phyloP scores from a whole-genome alignment of 2,329 filamentous ascomycete genomes.

The Thielaviopsis ethacetica region DNA sequence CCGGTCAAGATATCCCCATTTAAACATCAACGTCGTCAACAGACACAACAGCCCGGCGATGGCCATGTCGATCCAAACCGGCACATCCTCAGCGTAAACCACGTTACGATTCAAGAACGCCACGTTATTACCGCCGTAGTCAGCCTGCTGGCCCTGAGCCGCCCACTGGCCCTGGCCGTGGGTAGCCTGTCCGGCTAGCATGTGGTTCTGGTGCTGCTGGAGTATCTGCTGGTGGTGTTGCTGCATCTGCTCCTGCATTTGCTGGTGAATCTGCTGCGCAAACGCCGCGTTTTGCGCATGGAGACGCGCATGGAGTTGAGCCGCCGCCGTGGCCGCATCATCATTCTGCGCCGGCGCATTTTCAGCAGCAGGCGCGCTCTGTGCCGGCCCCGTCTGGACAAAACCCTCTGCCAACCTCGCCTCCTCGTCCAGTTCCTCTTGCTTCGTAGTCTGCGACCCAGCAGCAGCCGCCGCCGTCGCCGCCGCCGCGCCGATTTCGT shows the following conservation, averaged over 20 bases:
- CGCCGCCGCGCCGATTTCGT: constrained; percentile 38
- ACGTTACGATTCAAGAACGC: constrained; percentile 12
- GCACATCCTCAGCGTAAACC: constrained; percentile 31
- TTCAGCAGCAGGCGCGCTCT: constrained; percentile 12
- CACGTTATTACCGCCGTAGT: not conserved
- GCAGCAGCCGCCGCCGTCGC: not conserved
- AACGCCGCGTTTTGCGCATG: constrained; percentile 12
- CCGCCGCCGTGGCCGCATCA: constrained; percentile 14
- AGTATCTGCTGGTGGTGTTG: constrained; percentile 4
- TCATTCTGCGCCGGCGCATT: constrained; percentile 11
- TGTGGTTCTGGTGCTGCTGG: constrained; percentile 1
- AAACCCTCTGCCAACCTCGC: constrained; percentile 41
- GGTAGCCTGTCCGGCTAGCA: not conserved
- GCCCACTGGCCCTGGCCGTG: not conserved
- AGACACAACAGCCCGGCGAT: constrained; percentile 59
- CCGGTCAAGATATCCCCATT: constrained; percentile 15
- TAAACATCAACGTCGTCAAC: constrained; percentile 52
- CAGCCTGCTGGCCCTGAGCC: not conserved
- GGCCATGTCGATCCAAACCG: constrained; percentile 64
- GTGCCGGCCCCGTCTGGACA: constrained; percentile 28
- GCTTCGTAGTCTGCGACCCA: not conserved
- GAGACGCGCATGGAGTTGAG: not conserved
- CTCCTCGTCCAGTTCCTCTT: constrained; percentile 26
- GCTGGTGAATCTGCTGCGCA: constrained; percentile 12
- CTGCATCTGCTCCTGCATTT: constrained; percentile 12